phyloP scores from a whole-genome alignment of 768 basidiomycete genomes.

The Neoboletus magnificus region DNA sequence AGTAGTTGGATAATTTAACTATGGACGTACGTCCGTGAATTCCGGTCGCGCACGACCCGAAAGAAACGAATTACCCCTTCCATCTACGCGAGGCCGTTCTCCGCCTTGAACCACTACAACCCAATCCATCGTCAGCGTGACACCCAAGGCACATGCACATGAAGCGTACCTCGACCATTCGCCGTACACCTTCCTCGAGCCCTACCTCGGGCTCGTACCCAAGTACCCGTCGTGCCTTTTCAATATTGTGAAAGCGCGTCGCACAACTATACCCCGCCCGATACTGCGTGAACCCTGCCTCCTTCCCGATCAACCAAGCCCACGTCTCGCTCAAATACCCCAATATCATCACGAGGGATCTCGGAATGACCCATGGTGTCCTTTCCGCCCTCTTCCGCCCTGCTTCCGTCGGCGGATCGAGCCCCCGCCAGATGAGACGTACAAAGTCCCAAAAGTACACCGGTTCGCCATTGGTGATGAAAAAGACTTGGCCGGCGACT shows the following conservation, averaged over 20 bases:
- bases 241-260: conserved; percentile 88
- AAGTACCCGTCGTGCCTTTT: conserved; percentile 85
- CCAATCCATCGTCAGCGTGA: neutral
- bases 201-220: conserved; percentile 93
- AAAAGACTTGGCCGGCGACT: conserved; percentile 92
- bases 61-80: neutral
- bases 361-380: conserved; percentile 50
- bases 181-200: conserved; percentile 80
- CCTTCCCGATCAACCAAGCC: conserved; percentile 69
- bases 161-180: conserved; percentile 66
- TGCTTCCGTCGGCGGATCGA: conserved; percentile 45
- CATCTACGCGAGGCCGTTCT: conserved; percentile 28
- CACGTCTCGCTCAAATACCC: conserved; percentile 74
- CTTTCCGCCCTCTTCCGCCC: conserved; percentile 44
- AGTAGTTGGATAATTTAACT: no score
- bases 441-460: conserved; percentile 95
- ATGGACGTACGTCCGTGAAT: neutral
- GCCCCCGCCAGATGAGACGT: conserved; percentile 70
- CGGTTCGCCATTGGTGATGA: conserved; percentile 97
- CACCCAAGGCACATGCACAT: neutral
- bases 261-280: conserved; percentile 79
- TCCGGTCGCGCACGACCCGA: neutral
- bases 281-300: conserved; percentile 82
- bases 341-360: conserved; percentile 61
- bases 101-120: conserved; percentile 29